Evolutionary conservation across 805 yeast genomes (phyloP), one percentile per base, ranked within the genome.

Genomic region (Pichia scutulata): DNA sequence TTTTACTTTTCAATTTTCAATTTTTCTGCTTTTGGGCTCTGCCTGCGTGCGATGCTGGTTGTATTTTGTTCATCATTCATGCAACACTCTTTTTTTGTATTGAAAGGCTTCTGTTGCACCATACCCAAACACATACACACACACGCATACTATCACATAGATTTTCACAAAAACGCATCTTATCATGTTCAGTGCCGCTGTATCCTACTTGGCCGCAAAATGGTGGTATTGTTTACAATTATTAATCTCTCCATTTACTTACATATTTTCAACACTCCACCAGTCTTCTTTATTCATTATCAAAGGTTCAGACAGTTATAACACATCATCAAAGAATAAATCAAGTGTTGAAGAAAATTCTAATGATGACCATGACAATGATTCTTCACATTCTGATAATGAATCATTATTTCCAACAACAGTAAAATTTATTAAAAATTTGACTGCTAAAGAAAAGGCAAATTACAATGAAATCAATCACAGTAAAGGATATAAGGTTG

Each of bases 331-430:
- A 7, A 33, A 33, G 10, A 14, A 7, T n/a, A 33, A 16, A 16
- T n/a, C n/a, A 16, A 16, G 7, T 16, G 4, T n/a, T 14, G 19
- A n/a, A 33, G 37, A 33, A 33, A 7, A 16, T 1, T 24, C 22
- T 1, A 19, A 25, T 22, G 39, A 39, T 13, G 25, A 39, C 7
- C 23, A 39, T 19, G 48, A 45, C 13, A 16, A 9, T 18, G 28
- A 24, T 16, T 23, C 21, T 24, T 41, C n/a, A 24, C n/a, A 5
- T 7, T 39, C 40, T 2, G 40, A 39, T 19, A 33, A 16, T 13
- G 46, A 37, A 9, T 6, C 39, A 39, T 36, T 53, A 24, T 44
- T 44, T 33, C 48, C 48, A 24, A 14, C 45, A 18, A 26, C 49
- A 18, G 13, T 26, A 4, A 37, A 41, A 7, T 28, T 37, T 23